These are phyloP conservation scores for Exophiala phaeomuriformis DNA, from an alignment of 2,329 filamentous ascomycete genomes.

Conservation along the genomic window DNA sequence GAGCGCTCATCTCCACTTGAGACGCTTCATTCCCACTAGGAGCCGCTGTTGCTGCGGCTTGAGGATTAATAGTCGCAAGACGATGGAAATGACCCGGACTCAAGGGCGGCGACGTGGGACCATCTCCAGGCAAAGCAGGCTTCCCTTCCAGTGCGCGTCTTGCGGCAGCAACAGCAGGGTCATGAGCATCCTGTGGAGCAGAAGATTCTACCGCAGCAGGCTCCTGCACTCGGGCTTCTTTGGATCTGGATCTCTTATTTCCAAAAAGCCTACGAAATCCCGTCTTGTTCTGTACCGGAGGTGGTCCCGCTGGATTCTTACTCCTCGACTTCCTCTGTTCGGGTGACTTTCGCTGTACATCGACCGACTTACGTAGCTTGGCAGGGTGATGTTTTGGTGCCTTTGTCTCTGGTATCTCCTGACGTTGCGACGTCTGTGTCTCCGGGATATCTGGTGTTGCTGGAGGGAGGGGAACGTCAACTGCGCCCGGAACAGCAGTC, in stretches of 20 bases:
- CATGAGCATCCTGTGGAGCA: slow-evolving; percentile 8
- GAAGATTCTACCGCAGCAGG: not conserved
- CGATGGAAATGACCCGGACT: slow-evolving; percentile 25
- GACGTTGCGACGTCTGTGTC: slow-evolving; percentile 1
- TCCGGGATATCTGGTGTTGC: slow-evolving; percentile 14
- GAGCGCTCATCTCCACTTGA: slow-evolving; percentile 1
- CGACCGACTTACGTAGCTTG: slow-evolving; percentile 20
- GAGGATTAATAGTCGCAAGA: slow-evolving; percentile 5
- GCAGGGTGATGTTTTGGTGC: slow-evolving; percentile 11
- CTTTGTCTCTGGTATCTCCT: slow-evolving; percentile 1
- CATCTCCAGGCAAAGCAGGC: slow-evolving; percentile 18
- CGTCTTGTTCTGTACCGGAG: slow-evolving; percentile 19
- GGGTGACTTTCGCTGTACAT: slow-evolving; percentile 12
- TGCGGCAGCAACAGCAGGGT: slow-evolving; percentile 25
- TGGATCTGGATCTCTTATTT: slow-evolving; percentile 20
- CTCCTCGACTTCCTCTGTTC: slow-evolving; percentile 15
- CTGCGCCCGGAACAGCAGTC: slow-evolving; percentile 29
- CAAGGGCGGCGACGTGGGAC: slow-evolving; percentile 21
- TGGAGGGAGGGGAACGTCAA: slow-evolving; percentile 32
- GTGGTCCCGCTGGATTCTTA: slow-evolving; percentile 18
- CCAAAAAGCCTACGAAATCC: slow-evolving; percentile 26
- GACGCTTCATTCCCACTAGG: slow-evolving; percentile 1
- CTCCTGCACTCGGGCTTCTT: slow-evolving; percentile 7
- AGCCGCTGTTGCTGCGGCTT: not conserved
- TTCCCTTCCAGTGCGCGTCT: slow-evolving; percentile 27